These are phyloP conservation scores for Talaromyces thailandensis DNA, from an alignment of 495 filamentous ascomycete species.

Conservation along the genomic window DNA sequence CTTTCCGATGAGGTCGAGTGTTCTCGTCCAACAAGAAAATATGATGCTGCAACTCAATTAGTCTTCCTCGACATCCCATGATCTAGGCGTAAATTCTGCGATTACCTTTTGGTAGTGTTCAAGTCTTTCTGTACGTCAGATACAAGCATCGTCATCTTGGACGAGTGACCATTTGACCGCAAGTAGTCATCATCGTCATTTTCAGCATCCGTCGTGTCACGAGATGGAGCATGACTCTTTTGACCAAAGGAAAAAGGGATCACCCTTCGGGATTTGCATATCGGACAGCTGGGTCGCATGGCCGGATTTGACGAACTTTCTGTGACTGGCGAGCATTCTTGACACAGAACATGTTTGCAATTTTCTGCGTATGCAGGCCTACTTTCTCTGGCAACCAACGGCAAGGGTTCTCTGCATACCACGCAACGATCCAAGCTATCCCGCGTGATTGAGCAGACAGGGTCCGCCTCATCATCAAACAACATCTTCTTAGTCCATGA, in stretches of 20 bases:
- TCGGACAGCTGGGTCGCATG: not conserved
- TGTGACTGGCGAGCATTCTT: slow-evolving; percentile 1
- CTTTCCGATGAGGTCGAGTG: slow-evolving; percentile 27
- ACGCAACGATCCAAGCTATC: slow-evolving; percentile 13
- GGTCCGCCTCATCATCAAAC: slow-evolving; percentile 9
- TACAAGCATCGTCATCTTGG: slow-evolving; percentile 26
- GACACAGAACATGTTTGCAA: slow-evolving; percentile 15
- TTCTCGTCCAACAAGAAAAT: slow-evolving; percentile 44
- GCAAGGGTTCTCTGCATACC: slow-evolving; percentile 10
- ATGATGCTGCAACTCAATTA: slow-evolving; percentile 29
- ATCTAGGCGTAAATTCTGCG: not conserved
- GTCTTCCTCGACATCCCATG: not conserved
- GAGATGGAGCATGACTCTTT: not conserved
- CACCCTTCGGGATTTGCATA: not conserved
- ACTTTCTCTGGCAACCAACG: not conserved
- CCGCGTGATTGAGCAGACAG: slow-evolving; percentile 10
- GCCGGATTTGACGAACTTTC: not conserved
- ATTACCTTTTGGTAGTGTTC: slow-evolving; percentile 23
- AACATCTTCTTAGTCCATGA: slow-evolving; percentile 22
- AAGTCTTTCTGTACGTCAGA: slow-evolving; percentile 19
- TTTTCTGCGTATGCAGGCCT: slow-evolving; percentile 12
- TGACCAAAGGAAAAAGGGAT: not conserved
- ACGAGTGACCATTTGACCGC: slow-evolving; percentile 8
- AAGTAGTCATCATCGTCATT: slow-evolving; percentile 12
- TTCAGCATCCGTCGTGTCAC: not conserved